A percentile compares a stretch with the other conserved stretches of the same genome.
Conservation (phyloP, 192 early-diverging fungal genomes). For the Coemansia javaensis region DNA sequence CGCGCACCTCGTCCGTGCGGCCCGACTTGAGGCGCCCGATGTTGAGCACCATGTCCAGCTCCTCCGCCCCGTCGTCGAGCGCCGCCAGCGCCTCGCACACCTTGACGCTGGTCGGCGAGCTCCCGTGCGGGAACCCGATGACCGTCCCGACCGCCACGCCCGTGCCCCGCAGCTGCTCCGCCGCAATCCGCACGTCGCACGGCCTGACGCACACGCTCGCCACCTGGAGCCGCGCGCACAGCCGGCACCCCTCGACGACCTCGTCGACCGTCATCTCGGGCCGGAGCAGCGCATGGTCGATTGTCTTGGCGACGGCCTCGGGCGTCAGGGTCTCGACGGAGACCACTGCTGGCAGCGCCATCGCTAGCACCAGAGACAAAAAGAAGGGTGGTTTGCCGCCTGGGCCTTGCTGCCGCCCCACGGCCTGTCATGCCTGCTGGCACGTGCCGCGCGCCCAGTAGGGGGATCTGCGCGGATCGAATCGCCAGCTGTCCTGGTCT, state of each 20-base stretch:
- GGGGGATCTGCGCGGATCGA: no score
- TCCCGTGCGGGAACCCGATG: conserved; percentile 60
- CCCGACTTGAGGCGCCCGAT: conserved; percentile 54
- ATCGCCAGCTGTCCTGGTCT: no score
- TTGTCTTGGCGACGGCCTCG: conserved; percentile 51
- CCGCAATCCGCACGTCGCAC: conserved; percentile 55
- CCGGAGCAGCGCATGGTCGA: conserved; percentile 58
- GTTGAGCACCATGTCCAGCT: conserved; percentile 60
- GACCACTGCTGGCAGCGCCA: conserved; percentile 14
- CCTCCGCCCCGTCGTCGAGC: conserved; percentile 55
- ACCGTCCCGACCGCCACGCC: conserved; percentile 57
- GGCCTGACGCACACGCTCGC: conserved; percentile 60
- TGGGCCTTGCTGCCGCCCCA: no score
- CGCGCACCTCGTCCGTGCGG: conserved; percentile 30
- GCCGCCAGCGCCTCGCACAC: conserved; percentile 53
- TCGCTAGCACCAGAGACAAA: not conserved
- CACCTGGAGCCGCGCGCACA: conserved; percentile 50
- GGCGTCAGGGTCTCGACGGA: conserved; percentile 50
- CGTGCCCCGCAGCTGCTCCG: conserved; percentile 30
- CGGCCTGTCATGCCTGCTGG: no score
- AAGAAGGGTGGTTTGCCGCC: not conserved
- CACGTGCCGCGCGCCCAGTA: no score
- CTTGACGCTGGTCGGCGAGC: conserved; percentile 50
- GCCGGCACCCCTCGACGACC: conserved; percentile 51
- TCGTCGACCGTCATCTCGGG: conserved; percentile 54